phyloP scores from a whole-genome alignment of 768 basidiomycete species.

The Boletus reticuloceps region DNA sequence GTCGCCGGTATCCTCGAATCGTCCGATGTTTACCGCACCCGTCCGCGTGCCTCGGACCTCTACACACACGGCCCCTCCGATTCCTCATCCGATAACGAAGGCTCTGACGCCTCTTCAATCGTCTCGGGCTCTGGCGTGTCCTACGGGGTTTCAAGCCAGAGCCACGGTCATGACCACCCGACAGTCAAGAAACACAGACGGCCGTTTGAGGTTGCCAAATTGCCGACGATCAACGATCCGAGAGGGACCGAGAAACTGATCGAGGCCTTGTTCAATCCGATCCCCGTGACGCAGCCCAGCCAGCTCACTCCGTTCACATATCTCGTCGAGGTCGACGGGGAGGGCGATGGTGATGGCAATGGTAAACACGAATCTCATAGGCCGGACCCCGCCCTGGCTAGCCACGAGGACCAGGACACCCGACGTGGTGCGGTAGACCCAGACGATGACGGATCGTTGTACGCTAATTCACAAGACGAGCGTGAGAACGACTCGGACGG shows the following conservation, averaged over 20 bases:
- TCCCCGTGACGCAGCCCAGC: slow-evolving; percentile 36
- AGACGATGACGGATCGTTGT: slow-evolving; percentile 21
- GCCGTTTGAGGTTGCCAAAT: slow-evolving; percentile 32
- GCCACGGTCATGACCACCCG: not conserved
- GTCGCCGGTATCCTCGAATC: slow-evolving; percentile 58
- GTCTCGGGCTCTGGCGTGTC: slow-evolving; percentile 11
- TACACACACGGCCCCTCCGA: slow-evolving; percentile 25
- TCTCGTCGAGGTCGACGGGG: slow-evolving; percentile 28
- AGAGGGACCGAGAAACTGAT: slow-evolving; percentile 71
- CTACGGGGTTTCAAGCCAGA: not conserved
- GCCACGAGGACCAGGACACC: not conserved
- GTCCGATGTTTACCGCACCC: slow-evolving; percentile 50
- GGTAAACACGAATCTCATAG: slow-evolving; percentile 4
- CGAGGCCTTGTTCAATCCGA: slow-evolving; percentile 78
- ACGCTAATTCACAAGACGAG: slow-evolving; percentile 20
- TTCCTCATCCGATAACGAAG: slow-evolving; percentile 22
- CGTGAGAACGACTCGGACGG: slow-evolving; percentile 2
- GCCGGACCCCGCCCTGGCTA: not conserved
- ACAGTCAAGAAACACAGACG: slow-evolving; percentile 22
- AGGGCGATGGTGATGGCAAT: slow-evolving; percentile 15
- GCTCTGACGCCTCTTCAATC: slow-evolving; percentile 21
- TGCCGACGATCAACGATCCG: slow-evolving; percentile 56
- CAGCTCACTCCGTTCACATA: slow-evolving; percentile 37
- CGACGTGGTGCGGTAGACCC: not conserved
- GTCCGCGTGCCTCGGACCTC: slow-evolving; percentile 51